A percentile compares a stretch with the other conserved stretches of the same genome.
Conservation (phyloP, 768 basidiomycete species). For the Rickenella mellea region DNA sequence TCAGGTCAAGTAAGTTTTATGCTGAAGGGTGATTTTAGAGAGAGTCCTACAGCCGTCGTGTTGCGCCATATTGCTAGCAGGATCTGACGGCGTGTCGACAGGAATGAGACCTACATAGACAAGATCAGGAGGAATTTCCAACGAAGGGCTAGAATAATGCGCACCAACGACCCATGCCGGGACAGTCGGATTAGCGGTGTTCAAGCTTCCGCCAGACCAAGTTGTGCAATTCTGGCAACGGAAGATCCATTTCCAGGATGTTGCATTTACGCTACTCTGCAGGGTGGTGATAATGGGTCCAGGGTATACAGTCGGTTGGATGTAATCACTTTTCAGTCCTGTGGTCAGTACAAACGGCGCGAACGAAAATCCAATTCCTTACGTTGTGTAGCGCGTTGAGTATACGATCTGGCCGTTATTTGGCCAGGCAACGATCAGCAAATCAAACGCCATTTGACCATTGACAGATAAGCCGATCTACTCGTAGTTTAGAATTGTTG, state of each 20-base stretch:
- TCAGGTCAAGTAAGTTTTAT: not conserved
- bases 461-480: slow-evolving; percentile 39
- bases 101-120: slow-evolving; percentile 13
- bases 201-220: slow-evolving; percentile 30
- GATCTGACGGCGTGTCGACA: slow-evolving; percentile 41
- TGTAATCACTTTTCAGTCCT: slow-evolving; percentile 31
- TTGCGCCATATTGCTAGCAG: slow-evolving; percentile 40
- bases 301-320: slow-evolving; percentile 36
- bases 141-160: slow-evolving; percentile 20
- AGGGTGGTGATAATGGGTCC: slow-evolving; percentile 47
- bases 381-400: slow-evolving; percentile 47
- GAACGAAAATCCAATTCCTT: slow-evolving; percentile 15
- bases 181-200: slow-evolving; percentile 24
- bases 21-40: not conserved
- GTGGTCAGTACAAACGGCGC: not conserved
- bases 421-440: slow-evolving; percentile 54
- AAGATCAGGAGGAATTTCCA: too few species aligned
- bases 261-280: slow-evolving; percentile 41
- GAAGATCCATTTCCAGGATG: slow-evolving; percentile 62
- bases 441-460: slow-evolving; percentile 44
- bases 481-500: not conserved
- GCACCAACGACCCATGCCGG: slow-evolving; percentile 38
- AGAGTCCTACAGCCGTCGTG: slow-evolving; percentile 46
- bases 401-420: slow-evolving; percentile 42
- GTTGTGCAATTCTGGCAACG: slow-evolving; percentile 57